Evolutionary conservation across 768 basidiomycete species (phyloP).

Genomic region (Amanita pallidorosea): DNA sequence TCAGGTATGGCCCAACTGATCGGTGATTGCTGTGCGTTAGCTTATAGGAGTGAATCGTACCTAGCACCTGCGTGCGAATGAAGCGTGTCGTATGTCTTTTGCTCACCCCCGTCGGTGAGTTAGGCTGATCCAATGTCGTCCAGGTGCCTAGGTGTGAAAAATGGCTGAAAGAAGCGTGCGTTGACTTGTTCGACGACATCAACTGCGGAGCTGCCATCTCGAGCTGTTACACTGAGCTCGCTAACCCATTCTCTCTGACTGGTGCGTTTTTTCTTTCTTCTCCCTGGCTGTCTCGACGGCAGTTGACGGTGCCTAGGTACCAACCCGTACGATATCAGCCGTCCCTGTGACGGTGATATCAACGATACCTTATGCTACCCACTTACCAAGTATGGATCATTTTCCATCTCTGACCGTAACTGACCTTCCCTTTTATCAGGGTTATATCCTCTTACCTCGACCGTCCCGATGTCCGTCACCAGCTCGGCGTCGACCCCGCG

Average conservation of each 20-base stretch:
- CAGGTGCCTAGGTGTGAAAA: slow-evolving; percentile 58
- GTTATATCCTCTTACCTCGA: slow-evolving; percentile 53
- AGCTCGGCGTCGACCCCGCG: slow-evolving; percentile 53
- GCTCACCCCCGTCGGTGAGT: neutral
- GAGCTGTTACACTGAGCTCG: slow-evolving; percentile 52
- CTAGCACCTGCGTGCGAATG: slow-evolving; percentile 43
- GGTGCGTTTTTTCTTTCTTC: slow-evolving; percentile 12
- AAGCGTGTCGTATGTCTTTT: slow-evolving; percentile 37
- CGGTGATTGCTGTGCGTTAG: slow-evolving; percentile 18
- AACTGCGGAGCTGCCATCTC: slow-evolving; percentile 49
- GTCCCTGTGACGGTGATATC: slow-evolving; percentile 40
- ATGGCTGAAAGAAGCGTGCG: slow-evolving; percentile 43
- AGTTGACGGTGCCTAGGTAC: slow-evolving; percentile 16
- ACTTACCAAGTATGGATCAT: slow-evolving; percentile 22
- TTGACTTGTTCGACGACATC: slow-evolving; percentile 54
- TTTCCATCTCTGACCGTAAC: neutral
- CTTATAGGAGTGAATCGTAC: slow-evolving; percentile 20
- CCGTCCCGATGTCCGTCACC: slow-evolving; percentile 36
- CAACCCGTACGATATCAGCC: slow-evolving; percentile 65
- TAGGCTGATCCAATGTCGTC: neutral
- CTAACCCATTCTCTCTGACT: slow-evolving; percentile 26
- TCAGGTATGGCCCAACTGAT: slow-evolving; percentile 31
- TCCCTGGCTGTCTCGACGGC: too few species aligned
- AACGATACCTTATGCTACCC: slow-evolving; percentile 48
- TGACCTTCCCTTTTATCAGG: slow-evolving; percentile 20